Percentiles rank a stretch among this genome's conserved stretches.
Evolutionary conservation across 768 basidiomycete species (phyloP).

Genomic region (Stropharia rugosoannulata): DNA sequence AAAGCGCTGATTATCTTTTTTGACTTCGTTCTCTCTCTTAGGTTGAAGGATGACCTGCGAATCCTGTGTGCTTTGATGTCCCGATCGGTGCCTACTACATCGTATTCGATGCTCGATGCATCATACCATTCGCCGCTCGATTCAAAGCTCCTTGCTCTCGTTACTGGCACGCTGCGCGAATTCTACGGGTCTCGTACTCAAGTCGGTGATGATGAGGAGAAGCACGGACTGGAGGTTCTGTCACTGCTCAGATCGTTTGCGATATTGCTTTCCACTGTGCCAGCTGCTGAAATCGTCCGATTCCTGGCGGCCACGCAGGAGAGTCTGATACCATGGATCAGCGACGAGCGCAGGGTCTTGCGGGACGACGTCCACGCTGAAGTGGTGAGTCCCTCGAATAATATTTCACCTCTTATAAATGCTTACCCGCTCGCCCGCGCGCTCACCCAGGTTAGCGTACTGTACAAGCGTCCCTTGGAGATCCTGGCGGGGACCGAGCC

Average conservation of each 20-base stretch:
- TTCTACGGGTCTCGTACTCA: background rate
- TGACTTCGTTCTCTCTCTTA: background rate
- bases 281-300: constrained; percentile 26
- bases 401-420: background rate
- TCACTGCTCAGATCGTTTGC: constrained; percentile 30
- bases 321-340: constrained; percentile 51
- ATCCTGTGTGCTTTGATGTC: constrained; percentile 10
- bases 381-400: constrained; percentile 35
- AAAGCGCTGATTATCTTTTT: background rate
- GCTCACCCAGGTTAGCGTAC: constrained; percentile 25
- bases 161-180: background rate
- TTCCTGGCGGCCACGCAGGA: constrained; percentile 36
- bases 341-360: constrained; percentile 41
- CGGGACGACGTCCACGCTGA: constrained; percentile 43
- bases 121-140: background rate
- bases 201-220: background rate
- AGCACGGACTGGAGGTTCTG: background rate
- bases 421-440: background rate
- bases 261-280: constrained; percentile 26
- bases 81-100: background rate
- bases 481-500: constrained; percentile 37
- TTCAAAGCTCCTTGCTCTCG: background rate
- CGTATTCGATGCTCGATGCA: background rate
- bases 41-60: constrained; percentile 11
- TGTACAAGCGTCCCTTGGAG: constrained; percentile 47